These are phyloP conservation scores for Ligustrum vulgare DNA, from an alignment of 257 asterid species.

Conservation along the genomic window DNA sequence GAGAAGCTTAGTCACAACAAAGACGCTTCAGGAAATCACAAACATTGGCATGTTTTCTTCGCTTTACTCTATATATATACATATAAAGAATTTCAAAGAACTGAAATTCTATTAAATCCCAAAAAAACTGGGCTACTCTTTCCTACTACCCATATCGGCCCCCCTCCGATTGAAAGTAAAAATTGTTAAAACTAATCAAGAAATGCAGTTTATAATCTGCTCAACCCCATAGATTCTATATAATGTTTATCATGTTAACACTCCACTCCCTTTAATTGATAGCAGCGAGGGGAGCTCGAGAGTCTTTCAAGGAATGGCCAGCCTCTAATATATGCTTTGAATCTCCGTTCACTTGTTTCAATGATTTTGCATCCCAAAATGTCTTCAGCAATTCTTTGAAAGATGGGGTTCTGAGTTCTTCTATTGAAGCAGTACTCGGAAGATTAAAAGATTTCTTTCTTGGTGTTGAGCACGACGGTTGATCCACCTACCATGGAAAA, in stretches of 20 bases:
- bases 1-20: too few relatives aligned
- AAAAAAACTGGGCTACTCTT: neutral
- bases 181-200: neutral
- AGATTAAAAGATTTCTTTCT: slow-evolving; percentile 60
- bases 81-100: neutral
- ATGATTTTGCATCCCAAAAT: slow-evolving; percentile 75
- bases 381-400: slow-evolving; percentile 79
- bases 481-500: slow-evolving; percentile 59
- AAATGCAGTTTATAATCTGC: neutral
- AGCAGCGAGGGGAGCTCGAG: slow-evolving; percentile 83
- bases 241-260: neutral
- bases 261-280: slow-evolving; percentile 36
- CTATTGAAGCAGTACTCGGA: slow-evolving; percentile 73
- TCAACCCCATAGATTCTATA: neutral
- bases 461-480: slow-evolving; percentile 90
- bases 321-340: slow-evolving; percentile 60
- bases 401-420: slow-evolving; percentile 83
- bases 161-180: too few relatives aligned
- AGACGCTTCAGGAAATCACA: neutral
- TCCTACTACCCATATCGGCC: too few relatives aligned
- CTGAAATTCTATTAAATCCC: neutral
- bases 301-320: slow-evolving; percentile 58
- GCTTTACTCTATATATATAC: neutral
- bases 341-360: slow-evolving; percentile 80
- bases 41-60: neutral